Conservation (phyloP, 345 rosid species). For the Carallia pectinifolia region DNA sequence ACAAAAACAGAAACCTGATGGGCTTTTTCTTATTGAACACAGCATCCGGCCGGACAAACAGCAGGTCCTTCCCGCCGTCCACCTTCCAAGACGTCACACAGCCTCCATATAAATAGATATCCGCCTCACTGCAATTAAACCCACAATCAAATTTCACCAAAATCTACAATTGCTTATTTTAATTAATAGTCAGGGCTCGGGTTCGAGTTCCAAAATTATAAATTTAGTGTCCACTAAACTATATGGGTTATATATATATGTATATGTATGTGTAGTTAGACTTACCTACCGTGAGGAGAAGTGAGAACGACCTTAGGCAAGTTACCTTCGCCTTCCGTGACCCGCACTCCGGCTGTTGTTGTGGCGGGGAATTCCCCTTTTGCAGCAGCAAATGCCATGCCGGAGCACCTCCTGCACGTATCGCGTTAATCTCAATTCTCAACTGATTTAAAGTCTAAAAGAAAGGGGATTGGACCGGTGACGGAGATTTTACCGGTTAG, state of each 20-base stretch:
- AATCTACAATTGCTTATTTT: background rate
- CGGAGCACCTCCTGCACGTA: constrained; percentile 43
- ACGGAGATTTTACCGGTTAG: constrained; percentile 43
- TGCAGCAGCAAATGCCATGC: constrained; percentile 56
- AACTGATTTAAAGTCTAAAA: background rate
- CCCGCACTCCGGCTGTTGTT: constrained; percentile 44
- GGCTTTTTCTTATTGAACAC: constrained; percentile 90
- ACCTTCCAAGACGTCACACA: constrained; percentile 90
- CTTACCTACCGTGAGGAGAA: constrained; percentile 66
- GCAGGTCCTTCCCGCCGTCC: constrained; percentile 69
- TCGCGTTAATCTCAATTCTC: background rate
- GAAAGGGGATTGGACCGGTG: background rate
- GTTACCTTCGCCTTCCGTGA: constrained; percentile 81
- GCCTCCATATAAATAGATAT: constrained; percentile 84
- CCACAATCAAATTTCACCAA: background rate
- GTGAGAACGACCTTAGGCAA: constrained; percentile 82
- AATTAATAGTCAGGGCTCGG: too few species aligned
- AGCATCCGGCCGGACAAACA: constrained; percentile 94
- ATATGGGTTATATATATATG: background rate
- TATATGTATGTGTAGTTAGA: background rate
- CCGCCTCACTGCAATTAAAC: constrained; percentile 63
- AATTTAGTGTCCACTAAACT: too few species aligned
- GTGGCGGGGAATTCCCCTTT: constrained; percentile 16
- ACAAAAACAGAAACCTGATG: constrained; percentile 51
- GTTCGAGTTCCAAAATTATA: too few species aligned